phyloP scores from a whole-genome alignment of 495 filamentous ascomycete genomes.

The Hypoxylon lenormandii region DNA sequence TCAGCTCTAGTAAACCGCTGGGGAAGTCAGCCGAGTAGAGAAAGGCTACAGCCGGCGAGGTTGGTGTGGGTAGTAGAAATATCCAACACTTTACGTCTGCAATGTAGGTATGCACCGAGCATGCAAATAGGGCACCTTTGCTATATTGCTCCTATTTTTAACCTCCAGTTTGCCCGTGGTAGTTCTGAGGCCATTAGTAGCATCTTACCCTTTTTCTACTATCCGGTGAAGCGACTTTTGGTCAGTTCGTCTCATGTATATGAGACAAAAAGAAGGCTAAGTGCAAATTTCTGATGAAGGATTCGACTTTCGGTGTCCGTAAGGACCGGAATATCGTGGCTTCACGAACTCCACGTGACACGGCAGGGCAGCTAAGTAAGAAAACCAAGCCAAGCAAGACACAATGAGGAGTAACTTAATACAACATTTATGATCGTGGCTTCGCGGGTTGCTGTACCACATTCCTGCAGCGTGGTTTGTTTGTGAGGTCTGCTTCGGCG shows the following conservation, averaged over 20 bases:
- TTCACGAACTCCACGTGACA: constrained; percentile 26
- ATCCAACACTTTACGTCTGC: neutral
- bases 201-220: neutral
- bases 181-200: neutral
- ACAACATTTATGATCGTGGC: constrained; percentile 9
- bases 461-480: constrained; percentile 32
- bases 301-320: neutral
- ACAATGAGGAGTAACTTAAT: neutral
- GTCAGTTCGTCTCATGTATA: neutral
- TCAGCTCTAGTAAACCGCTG: neutral
- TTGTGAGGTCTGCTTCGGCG: constrained; percentile 34
- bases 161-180: neutral
- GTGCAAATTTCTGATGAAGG: neutral
- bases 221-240: neutral
- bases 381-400: neutral
- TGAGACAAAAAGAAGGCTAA: neutral
- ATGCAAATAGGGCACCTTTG: neutral
- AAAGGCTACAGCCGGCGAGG: neutral
- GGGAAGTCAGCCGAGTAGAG: neutral
- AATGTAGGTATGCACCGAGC: neutral
- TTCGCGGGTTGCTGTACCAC: constrained; percentile 26
- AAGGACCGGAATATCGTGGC: constrained; percentile 16
- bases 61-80: neutral
- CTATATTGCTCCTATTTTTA: constrained; percentile 2
- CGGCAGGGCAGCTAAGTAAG: constrained; percentile 5